Base-by-base conservation (phyloP, 2,329 filamentous ascomycete species). In the Fusarium napiforme region DNA sequence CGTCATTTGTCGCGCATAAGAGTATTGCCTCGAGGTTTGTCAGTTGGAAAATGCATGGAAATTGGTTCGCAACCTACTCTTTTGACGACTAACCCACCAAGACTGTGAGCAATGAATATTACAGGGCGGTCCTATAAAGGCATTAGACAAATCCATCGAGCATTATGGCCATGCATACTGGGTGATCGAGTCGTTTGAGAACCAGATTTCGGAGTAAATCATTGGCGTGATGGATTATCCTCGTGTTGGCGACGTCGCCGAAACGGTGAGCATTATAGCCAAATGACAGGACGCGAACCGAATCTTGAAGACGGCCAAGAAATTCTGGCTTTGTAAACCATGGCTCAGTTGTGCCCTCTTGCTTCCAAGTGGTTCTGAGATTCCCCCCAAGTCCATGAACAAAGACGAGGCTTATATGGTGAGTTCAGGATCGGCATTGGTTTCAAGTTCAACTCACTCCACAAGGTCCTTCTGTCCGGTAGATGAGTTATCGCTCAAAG, bases 161-260 rank as follows among this genome's bases (percentile, higher is more conserved):
- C 3, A 18, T 9, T n/a, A 4, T 15, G 16, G 26, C 11, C 18
- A 15, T 14, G 4, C 65, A 23, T 61, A 75, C 73, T 28, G 71
- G 65, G 19, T 72, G 42, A 37, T 75, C 73, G 19, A 75, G 60
- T 39, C 73, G 60, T 60, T 74, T 74, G 2, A 75, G 42, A n/a
- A 72, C 71, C 45, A 75, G 63, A 50, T 75, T 72, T 42, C 69
- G 60, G 12, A 75, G 65, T 43, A 75, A 58, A 39, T 63, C 66
- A 26, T 75, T 75, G 49, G 73, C 73, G 34, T 75, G 73, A 42
- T 75, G 71, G 28, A 75, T 75, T 34, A 75, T 75, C 55, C 73
- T 69, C 16, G 73, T 74, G 21, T 75, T 74, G 34, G 73, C 73
- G 23, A 75, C 73, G 61, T 74, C 71, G 11, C 66, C 73, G 32